Evolutionary conservation across 2,329 filamentous ascomycete genomes (phyloP).

Genomic region (Venturia pyrina): DNA sequence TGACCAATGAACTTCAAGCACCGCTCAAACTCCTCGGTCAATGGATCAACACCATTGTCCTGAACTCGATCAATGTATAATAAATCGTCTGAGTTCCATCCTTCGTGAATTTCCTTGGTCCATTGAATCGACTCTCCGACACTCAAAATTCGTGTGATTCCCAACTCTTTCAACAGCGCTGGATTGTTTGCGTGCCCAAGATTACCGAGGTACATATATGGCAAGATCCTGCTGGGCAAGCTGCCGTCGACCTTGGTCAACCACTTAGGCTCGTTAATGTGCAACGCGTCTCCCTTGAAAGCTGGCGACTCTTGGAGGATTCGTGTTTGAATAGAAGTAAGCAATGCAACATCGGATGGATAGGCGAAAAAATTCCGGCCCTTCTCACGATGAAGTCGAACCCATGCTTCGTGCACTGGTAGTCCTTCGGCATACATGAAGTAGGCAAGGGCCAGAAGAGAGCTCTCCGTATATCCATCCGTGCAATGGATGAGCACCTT

Average conservation of each 20-base stretch:
- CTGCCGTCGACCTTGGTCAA: conserved; percentile 77
- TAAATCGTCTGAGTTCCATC: conserved; percentile 68
- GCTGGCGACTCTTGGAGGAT: conserved; percentile 62
- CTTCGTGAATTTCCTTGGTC: conserved; percentile 25
- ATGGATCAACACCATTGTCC: conserved; percentile 90
- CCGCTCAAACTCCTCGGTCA: conserved; percentile 74
- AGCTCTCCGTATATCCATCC: conserved; percentile 93
- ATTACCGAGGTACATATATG: conserved; percentile 96
- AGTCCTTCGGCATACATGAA: conserved; percentile 83
- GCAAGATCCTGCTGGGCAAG: conserved; percentile 75
- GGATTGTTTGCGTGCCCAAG: conserved; percentile 90
- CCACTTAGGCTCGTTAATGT: conserved; percentile 58
- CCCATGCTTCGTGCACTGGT: conserved; percentile 76
- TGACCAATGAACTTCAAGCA: conserved; percentile 89
- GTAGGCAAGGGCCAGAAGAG: conserved; percentile 81
- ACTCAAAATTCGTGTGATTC: conserved; percentile 79
- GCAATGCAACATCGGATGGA: conserved; percentile 72
- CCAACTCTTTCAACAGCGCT: conserved; percentile 65
- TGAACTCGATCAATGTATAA: conserved; percentile 78
- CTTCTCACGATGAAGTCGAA: conserved; percentile 69
- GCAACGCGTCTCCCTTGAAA: conserved; percentile 17
- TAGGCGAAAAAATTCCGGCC: conserved; percentile 95
- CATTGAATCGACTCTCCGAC: conserved; percentile 84
- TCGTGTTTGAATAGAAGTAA: conserved; percentile 66
- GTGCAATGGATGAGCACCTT: conserved; percentile 86